Conservation (phyloP, 2,329 filamentous ascomycete genomes). For the Aureobasidium vineae region DNA sequence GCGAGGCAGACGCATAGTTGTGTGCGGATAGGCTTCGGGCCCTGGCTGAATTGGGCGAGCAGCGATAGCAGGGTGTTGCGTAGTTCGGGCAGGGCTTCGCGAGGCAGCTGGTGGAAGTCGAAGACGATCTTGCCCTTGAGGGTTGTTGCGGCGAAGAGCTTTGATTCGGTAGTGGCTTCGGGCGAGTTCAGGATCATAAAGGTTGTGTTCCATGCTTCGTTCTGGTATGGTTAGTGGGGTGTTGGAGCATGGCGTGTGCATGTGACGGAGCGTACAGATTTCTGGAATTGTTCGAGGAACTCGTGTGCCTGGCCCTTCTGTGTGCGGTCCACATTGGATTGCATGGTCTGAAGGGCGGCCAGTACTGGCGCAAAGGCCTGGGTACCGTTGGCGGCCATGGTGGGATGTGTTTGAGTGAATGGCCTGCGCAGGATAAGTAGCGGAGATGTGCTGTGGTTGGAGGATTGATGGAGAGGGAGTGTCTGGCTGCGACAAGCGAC, state of each 20-base stretch:
- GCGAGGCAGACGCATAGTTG: conserved; percentile 95
- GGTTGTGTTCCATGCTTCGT: conserved; percentile 86
- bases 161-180: conserved; percentile 75
- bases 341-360: conserved; percentile 87
- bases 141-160: conserved; percentile 94
- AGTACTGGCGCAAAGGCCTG: conserved; percentile 81
- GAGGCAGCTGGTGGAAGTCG: conserved; percentile 84
- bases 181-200: conserved; percentile 79
- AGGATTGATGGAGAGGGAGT: neutral
- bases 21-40: conserved; percentile 73
- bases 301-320: conserved; percentile 89
- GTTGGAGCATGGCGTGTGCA: neutral
- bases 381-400: conserved; percentile 51
- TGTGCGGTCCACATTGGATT: conserved; percentile 72
- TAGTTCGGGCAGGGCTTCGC: conserved; percentile 69
- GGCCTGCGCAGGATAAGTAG: neutral
- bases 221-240: conserved; percentile 50
- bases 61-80: conserved; percentile 81
- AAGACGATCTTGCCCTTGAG: conserved; percentile 99
- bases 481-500: neutral
- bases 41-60: conserved; percentile 75
- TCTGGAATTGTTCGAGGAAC: conserved; percentile 93
- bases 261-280: conserved; percentile 64
- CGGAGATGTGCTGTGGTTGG: neutral
- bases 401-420: conserved; percentile 20